Conservation (phyloP, 495 filamentous ascomycete genomes). For the Lophiotrema nucula region DNA sequence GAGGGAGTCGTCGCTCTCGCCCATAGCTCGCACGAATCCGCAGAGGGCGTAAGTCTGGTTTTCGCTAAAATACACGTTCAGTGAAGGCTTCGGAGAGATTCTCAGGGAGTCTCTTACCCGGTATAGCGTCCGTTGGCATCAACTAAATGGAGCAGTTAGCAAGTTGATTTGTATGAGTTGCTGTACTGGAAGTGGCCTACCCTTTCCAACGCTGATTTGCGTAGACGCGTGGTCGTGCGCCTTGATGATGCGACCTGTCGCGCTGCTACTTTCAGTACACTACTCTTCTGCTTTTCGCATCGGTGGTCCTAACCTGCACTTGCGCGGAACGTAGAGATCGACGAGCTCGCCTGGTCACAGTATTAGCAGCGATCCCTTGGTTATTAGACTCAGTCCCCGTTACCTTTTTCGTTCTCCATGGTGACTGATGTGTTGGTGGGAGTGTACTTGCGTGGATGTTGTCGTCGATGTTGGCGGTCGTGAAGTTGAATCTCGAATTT, state of each 20-base stretch:
- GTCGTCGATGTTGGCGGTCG: constrained; percentile 4
- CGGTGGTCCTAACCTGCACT: no score
- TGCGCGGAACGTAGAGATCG: constrained; percentile 99
- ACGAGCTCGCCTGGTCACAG: constrained; percentile 98
- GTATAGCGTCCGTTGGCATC: no score
- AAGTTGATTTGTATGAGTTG: no score
- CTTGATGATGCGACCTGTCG: constrained; percentile 83
- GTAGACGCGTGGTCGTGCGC: constrained; percentile 70
- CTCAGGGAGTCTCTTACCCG: no score
- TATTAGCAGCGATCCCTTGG: constrained; percentile 80
- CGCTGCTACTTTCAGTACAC: no score
- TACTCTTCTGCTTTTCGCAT: no score
- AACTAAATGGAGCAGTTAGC: no score
- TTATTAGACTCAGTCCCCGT: not conserved
- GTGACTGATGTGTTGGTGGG: constrained; percentile 10
- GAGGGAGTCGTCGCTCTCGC: constrained; percentile 93
- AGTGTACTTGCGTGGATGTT: constrained; percentile 8
- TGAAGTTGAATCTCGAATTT: not conserved
- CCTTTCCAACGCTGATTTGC: constrained; percentile 48
- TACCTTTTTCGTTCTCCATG: constrained; percentile 73
- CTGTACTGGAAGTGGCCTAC: no score
- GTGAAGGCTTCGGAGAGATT: no score
- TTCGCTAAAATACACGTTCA: constrained; percentile 96
- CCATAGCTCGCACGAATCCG: constrained; percentile 96
- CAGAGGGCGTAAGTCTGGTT: constrained; percentile 96